Evolutionary conservation across 306 rosid genomes (phyloP).

Genomic region (Vigna mungo): DNA sequence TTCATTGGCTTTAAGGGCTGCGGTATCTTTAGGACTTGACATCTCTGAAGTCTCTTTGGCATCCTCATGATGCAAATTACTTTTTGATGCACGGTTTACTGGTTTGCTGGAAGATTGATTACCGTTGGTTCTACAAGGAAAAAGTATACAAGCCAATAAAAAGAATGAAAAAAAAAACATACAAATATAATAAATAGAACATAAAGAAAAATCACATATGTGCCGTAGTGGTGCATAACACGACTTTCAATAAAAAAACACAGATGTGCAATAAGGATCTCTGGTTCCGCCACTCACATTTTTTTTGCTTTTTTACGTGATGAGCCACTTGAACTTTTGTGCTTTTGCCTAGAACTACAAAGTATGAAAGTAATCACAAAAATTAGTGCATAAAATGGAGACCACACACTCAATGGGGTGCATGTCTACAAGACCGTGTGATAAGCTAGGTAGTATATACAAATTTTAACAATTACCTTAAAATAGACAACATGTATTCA

Average conservation of each 20-base stretch:
- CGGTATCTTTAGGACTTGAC: constrained; percentile 58
- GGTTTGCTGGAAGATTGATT: constrained; percentile 67
- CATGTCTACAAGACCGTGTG: neutral
- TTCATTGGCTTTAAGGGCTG: constrained; percentile 57
- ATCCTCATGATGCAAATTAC: constrained; percentile 56
- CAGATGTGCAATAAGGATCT: constrained; percentile 34
- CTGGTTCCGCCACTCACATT: constrained; percentile 58
- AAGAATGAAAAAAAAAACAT: neutral
- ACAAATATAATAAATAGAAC: constrained; percentile 33
- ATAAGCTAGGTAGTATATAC: constrained; percentile 29
- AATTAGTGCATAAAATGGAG: constrained; percentile 40
- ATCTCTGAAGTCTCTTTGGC: constrained; percentile 68
- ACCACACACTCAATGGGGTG: neutral
- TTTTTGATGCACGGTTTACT: constrained; percentile 51
- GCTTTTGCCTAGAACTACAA: constrained; percentile 65
- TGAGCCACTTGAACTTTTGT: constrained; percentile 51
- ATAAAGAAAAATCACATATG: constrained; percentile 32
- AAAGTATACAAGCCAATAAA: constrained; percentile 1
- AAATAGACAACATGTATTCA: constrained; percentile 13
- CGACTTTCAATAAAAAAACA: neutral
- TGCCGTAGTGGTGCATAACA: neutral
- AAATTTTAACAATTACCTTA: constrained; percentile 7
- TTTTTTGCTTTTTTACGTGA: constrained; percentile 56
- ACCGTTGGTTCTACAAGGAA: constrained; percentile 63
- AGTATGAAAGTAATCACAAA: constrained; percentile 41